Percentiles rank a stretch among this genome's conserved stretches.
phyloP scores from a whole-genome alignment of 192 early-diverging fungal genomes.

The Entomortierella chlamydospora region DNA sequence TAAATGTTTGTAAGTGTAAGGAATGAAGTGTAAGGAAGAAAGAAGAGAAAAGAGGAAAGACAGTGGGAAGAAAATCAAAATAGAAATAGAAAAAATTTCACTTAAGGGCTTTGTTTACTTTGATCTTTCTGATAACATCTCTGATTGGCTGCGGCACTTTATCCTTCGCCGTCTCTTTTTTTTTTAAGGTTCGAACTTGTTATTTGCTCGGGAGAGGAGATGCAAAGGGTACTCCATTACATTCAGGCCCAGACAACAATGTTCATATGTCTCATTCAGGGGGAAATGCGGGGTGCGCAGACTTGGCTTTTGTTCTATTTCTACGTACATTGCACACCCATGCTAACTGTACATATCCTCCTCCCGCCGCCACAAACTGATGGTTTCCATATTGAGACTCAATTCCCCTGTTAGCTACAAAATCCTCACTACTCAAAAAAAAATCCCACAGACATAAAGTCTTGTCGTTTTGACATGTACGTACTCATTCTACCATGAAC shows the following conservation, averaged over 20 bases:
- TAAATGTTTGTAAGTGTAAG: constrained; percentile 1
- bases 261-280: no score
- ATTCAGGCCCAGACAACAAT: neutral
- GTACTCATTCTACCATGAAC: no score
- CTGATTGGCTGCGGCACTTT: constrained; percentile 4
- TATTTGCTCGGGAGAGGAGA: constrained; percentile 24
- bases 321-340: no score
- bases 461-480: no score
- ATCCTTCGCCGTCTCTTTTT: constrained; percentile 15
- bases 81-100: neutral
- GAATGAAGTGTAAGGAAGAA: constrained; percentile 3
- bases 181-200: neutral
- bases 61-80: neutral
- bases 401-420: no score
- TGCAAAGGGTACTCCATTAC: neutral
- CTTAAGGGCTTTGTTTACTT: constrained; percentile 10
- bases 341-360: no score
- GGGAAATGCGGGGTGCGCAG: no score
- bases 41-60: neutral
- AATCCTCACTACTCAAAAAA: no score
- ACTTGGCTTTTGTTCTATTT: no score
- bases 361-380: no score
- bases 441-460: no score
- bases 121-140: neutral
- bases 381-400: no score